Percentiles rank a stretch among this genome's conserved stretches.
phyloP scores from a whole-genome alignment of 1,139 yeast species.

The Nakaseomyces sp. region DNA sequence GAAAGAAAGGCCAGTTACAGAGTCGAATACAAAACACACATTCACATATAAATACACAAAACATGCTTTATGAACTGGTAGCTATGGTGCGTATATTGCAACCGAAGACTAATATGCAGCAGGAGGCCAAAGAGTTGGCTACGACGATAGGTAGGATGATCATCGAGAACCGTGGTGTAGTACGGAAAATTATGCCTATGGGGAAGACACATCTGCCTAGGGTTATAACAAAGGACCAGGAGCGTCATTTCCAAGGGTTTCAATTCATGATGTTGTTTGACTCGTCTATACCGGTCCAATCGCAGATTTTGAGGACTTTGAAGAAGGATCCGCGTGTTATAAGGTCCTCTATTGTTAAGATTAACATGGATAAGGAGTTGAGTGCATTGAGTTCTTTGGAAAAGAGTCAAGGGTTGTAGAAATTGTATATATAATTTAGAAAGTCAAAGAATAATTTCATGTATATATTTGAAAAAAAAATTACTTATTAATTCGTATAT shows the following conservation, averaged over 20 bases:
- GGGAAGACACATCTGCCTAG: slow-evolving; percentile 76
- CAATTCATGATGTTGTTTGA: slow-evolving; percentile 84
- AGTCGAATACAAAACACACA: no score
- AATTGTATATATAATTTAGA: background rate
- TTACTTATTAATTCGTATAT: no score
- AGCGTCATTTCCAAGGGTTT: slow-evolving; percentile 81
- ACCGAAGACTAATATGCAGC: slow-evolving; percentile 40
- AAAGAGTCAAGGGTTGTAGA: slow-evolving; percentile 30
- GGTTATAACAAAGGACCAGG: slow-evolving; percentile 77
- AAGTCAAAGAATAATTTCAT: background rate
- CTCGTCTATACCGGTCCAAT: slow-evolving; percentile 75
- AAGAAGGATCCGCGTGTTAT: slow-evolving; percentile 85
- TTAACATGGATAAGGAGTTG: slow-evolving; percentile 47
- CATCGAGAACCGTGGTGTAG: slow-evolving; percentile 83
- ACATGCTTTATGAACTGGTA: slow-evolving; percentile 81
- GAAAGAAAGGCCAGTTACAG: no score
- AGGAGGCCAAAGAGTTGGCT: slow-evolving; percentile 59
- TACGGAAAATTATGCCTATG: slow-evolving; percentile 70
- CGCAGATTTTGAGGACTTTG: slow-evolving; percentile 71
- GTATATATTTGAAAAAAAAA: background rate
- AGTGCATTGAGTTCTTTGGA: slow-evolving; percentile 45
- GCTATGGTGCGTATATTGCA: slow-evolving; percentile 78
- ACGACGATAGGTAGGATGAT: slow-evolving; percentile 76
- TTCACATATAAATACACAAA: no score
- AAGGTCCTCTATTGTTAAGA: slow-evolving; percentile 64